Evolutionary conservation across 2,329 filamentous ascomycete species (phyloP).

Genomic region (Cladophialophora immunda): DNA sequence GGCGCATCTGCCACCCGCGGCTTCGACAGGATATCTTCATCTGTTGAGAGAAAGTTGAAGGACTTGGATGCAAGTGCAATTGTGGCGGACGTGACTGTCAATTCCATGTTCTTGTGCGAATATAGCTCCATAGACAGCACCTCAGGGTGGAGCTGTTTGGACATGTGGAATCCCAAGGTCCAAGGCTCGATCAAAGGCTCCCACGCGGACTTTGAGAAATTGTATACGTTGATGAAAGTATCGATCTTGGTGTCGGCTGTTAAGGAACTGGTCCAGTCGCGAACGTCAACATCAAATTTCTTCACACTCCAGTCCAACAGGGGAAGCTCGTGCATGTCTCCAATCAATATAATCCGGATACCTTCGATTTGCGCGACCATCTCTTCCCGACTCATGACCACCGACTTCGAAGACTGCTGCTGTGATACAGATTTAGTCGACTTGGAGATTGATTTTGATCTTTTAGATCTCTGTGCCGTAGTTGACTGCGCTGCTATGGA

Average conservation of each 20-base stretch:
- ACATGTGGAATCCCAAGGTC: slow-evolving; percentile 90
- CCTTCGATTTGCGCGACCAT: slow-evolving; percentile 87
- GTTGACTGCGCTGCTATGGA: slow-evolving; percentile 57
- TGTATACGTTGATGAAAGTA: slow-evolving; percentile 96
- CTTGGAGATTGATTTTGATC: slow-evolving; percentile 56
- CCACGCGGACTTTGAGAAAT: slow-evolving; percentile 99
- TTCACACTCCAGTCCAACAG: slow-evolving; percentile 94
- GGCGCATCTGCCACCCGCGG: slow-evolving; percentile 90
- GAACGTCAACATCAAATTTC: slow-evolving; percentile 81
- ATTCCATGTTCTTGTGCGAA: slow-evolving; percentile 88
- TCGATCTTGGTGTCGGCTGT: slow-evolving; percentile 90
- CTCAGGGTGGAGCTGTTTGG: slow-evolving; percentile 77
- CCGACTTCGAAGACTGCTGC: slow-evolving; percentile 56
- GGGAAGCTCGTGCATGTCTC: slow-evolving; percentile 93
- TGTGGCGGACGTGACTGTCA: slow-evolving; percentile 90
- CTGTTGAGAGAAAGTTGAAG: slow-evolving; percentile 84
- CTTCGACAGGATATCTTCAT: slow-evolving; percentile 92
- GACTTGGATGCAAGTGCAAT: slow-evolving; percentile 95
- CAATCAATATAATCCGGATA: slow-evolving; percentile 90
- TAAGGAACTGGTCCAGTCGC: slow-evolving; percentile 89
- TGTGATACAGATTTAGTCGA: slow-evolving; percentile 43
- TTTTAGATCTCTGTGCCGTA: slow-evolving; percentile 54
- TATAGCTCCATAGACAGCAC: slow-evolving; percentile 83
- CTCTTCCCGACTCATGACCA: slow-evolving; percentile 75
- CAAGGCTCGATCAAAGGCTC: slow-evolving; percentile 96